A percentile compares a stretch with the other conserved stretches of the same genome.
phyloP scores from a whole-genome alignment of 805 yeast genomes.

The Teunomyces cretensis region DNA sequence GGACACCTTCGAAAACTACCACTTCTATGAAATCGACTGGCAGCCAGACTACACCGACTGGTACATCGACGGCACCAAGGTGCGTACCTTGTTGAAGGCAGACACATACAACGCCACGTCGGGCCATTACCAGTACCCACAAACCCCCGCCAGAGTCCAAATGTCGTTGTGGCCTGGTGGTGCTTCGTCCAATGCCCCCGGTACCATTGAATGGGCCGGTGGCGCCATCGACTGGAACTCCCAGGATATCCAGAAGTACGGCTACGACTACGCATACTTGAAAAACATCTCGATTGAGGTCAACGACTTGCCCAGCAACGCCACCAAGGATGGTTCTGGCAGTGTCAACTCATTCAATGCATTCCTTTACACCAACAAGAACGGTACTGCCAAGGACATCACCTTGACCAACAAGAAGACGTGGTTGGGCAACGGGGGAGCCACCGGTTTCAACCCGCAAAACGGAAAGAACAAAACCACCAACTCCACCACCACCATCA shows the following conservation, averaged over 20 bases:
- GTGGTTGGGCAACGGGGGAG: conserved; percentile 56
- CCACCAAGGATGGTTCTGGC: conserved; percentile 37
- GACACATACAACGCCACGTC: conserved; percentile 66
- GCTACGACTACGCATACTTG: conserved; percentile 76
- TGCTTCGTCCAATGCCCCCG: conserved; percentile 48
- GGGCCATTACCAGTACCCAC: conserved; percentile 59
- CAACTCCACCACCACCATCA: conserved; percentile 5
- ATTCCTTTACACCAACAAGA: conserved; percentile 45
- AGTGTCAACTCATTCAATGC: conserved; percentile 54
- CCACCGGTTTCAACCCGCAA: conserved; percentile 65
- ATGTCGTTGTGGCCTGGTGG: conserved; percentile 82
- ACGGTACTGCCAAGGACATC: conserved; percentile 37
- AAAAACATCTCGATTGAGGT: conserved; percentile 62
- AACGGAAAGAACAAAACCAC: conserved; percentile 13
- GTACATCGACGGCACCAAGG: conserved; percentile 66
- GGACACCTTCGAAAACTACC: conserved; percentile 67
- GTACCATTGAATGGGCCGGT: conserved; percentile 85
- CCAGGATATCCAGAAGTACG: conserved; percentile 66
- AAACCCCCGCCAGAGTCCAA: conserved; percentile 73
- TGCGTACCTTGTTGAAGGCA: conserved; percentile 62
- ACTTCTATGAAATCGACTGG: conserved; percentile 82
- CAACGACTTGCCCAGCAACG: conserved; percentile 63
- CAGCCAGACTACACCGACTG: conserved; percentile 65
- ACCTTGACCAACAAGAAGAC: conserved; percentile 64
- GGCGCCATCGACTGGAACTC: conserved; percentile 85